Base-by-base conservation (phyloP, 768 basidiomycete genomes). In the Terana coerulea region DNA sequence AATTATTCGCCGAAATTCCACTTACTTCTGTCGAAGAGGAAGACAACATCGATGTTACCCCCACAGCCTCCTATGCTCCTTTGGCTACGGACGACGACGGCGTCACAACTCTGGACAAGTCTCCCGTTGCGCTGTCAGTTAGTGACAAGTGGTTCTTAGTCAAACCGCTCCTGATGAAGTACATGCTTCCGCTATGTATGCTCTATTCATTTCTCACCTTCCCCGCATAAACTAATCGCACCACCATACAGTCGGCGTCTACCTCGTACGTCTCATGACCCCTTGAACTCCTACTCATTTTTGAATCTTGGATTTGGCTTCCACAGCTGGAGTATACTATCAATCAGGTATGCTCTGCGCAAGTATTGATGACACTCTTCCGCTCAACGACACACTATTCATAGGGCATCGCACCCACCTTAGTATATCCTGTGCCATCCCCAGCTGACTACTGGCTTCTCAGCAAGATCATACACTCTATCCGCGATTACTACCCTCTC, bases 101-200 rank as follows among this genome's bases (percentile, higher is more conserved):
- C 24, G 51, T 21, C 2, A 22, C 48, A 21, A 33, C 69, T 12
- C 64, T 66, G 10, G 67, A 75, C 3, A 78, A 78, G 60, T 63
- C 69, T 39, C 72, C 69, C 1, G 71, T 81, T 4, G 68, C 81
- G 4, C 68, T 97, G n/a, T 75, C 83, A 2, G 71, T 75, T 1
- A 67, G 62, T 28, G 92, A 97, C 55, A 98, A 98, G 70, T 81
- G 90, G 79, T 69, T 73, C 22, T 72, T 99, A 5, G 85, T 91
- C 43, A 82, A 76, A 62, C 95, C 95, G 4, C 69, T 98, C 56
- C 64, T 97, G 31, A 49, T 76, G 46, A 83, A 79, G 56, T 98
- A 91, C 65, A 98, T 98, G 95, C 61, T 94, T n/a, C 95, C 94
- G 3, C 70, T 99, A 35, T 91, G 90, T 91, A 58, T 73, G 90